phyloP scores from a whole-genome alignment of 805 yeast species.

The Geotrichum ghanense region DNA sequence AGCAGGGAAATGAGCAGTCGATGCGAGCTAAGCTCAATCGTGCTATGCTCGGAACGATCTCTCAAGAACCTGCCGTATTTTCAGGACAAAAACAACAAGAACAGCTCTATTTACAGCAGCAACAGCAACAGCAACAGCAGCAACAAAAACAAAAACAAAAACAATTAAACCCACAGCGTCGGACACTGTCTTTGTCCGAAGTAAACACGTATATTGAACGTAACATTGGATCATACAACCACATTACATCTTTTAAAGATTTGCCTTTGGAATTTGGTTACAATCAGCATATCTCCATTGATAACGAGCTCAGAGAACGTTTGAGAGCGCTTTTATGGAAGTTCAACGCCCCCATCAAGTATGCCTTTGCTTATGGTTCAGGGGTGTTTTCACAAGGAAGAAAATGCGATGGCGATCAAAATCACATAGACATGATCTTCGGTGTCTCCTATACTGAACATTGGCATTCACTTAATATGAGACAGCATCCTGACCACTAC shows the following conservation, averaged over 20 bases:
- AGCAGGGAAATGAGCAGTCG: neutral
- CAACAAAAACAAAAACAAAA: neutral
- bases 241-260: constrained; percentile 39
- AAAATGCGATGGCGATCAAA: constrained; percentile 30
- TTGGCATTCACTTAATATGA: constrained; percentile 69
- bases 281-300: constrained; percentile 44
- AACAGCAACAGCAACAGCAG: neutral
- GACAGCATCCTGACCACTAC: constrained; percentile 63
- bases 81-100: too few species aligned
- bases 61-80: neutral
- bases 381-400: constrained; percentile 77
- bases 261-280: constrained; percentile 47
- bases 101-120: too few species aligned
- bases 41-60: neutral
- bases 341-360: constrained; percentile 62
- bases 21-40: neutral
- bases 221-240: constrained; percentile 21
- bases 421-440: constrained; percentile 79
- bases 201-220: constrained; percentile 8
- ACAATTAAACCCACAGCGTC: neutral
- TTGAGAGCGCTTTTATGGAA: constrained; percentile 40
- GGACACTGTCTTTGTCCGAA: constrained; percentile 24
- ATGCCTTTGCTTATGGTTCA: constrained; percentile 89
- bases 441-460: constrained; percentile 63
- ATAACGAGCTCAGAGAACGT: constrained; percentile 31